Conservation (phyloP, 345 rosid genomes). For the Psidium guajava region DNA sequence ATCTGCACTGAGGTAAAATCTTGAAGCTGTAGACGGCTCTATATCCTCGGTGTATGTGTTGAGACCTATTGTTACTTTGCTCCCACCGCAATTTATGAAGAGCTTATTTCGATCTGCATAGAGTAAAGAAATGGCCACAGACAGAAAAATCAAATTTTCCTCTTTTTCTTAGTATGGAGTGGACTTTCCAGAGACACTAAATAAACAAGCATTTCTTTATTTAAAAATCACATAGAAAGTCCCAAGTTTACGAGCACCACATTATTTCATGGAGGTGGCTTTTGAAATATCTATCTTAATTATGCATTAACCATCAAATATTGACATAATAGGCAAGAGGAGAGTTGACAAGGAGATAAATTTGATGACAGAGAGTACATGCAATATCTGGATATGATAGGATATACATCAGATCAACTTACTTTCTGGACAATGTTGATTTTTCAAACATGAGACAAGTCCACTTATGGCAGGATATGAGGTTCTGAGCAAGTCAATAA, state of each 20-base stretch:
- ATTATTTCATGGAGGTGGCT: background rate
- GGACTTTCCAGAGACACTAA: background rate
- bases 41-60: background rate
- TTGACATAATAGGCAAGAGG: background rate
- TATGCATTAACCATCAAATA: background rate
- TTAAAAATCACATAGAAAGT: background rate
- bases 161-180: background rate
- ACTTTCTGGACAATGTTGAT: no score
- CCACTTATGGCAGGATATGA: no score
- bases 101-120: background rate
- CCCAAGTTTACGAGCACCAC: background rate
- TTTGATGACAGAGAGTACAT: no score
- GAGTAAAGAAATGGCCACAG: background rate
- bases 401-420: no score
- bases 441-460: no score
- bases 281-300: background rate
- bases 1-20: background rate
- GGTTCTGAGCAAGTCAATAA: no score
- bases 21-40: background rate
- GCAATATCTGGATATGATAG: no score
- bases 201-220: background rate
- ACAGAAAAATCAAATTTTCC: background rate
- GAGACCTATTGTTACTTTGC: background rate
- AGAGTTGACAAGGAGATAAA: no score
- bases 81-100: conserved; percentile 7